Evolutionary conservation across 345 rosid genomes (phyloP).

Genomic region (Eucalyptus cladocalyx): DNA sequence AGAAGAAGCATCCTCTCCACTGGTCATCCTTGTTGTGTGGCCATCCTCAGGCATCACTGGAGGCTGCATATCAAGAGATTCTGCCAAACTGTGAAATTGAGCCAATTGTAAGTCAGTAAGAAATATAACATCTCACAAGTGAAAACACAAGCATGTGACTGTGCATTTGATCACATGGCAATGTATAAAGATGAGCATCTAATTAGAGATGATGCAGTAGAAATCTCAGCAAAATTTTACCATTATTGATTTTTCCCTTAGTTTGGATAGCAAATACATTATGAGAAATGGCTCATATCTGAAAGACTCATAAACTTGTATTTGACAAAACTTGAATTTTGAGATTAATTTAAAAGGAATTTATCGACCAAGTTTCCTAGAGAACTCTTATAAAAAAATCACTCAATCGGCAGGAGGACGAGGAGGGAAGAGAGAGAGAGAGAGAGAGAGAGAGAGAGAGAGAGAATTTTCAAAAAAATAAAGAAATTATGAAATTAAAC

Average conservation of each 20-base stretch:
- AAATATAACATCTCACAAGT: neutral
- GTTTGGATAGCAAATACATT: neutral
- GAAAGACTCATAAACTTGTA: neutral
- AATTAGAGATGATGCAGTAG: neutral
- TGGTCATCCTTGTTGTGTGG: constrained; percentile 85
- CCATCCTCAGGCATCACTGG: constrained; percentile 98
- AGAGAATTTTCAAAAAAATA: neutral
- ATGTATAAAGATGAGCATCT: neutral
- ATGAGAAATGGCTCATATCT: neutral
- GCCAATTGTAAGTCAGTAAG: neutral
- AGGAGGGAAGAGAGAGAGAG: neutral
- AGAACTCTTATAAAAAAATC: neutral
- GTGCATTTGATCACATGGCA: neutral
- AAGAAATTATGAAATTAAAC: neutral
- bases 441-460: neutral
- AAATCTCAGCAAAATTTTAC: neutral
- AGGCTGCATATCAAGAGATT: constrained; percentile 97
- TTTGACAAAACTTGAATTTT: neutral
- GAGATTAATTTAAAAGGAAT: neutral
- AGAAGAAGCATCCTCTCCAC: constrained; percentile 72
- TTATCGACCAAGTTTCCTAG: neutral
- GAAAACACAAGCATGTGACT: neutral
- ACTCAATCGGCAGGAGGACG: neutral
- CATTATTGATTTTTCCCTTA: neutral
- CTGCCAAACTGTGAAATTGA: constrained; percentile 62